Evolutionary conservation across 176 grass and related monocot species (phyloP).

Genomic region (Dactylis glomerata): DNA sequence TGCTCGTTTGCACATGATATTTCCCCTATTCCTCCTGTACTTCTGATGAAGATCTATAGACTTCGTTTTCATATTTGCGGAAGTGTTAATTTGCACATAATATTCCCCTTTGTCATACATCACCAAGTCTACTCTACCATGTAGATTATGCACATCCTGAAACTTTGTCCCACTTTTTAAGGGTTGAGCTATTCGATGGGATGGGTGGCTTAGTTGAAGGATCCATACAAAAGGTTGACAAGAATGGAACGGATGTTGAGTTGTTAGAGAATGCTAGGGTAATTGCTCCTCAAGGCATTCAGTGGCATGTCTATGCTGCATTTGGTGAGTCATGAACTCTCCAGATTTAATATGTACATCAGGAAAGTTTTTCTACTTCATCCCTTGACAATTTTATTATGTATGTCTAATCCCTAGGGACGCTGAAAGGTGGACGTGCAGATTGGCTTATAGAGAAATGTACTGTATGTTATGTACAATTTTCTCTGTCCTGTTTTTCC

Average conservation of each 20-base stretch:
- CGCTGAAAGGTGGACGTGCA: slow-evolving; percentile 82
- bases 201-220: slow-evolving; percentile 75
- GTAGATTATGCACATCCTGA: background rate
- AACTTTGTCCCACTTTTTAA: slow-evolving; percentile 25
- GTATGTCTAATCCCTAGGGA: slow-evolving; percentile 49
- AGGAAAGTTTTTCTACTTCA: background rate
- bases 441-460: slow-evolving; percentile 99
- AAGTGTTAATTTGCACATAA: background rate
- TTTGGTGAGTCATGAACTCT: slow-evolving; percentile 58
- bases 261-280: slow-evolving; percentile 55
- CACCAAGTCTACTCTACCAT: background rate
- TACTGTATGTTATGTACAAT: slow-evolving; percentile 77
- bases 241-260: slow-evolving; percentile 61
- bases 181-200: slow-evolving; percentile 88
- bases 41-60: background rate
- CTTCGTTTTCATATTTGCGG: background rate
- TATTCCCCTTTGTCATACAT: background rate
- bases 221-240: slow-evolving; percentile 67
- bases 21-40: background rate
- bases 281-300: slow-evolving; percentile 65
- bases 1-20: background rate
- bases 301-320: slow-evolving; percentile 88
- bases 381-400: slow-evolving; percentile 28
- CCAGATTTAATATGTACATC: background rate
- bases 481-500: slow-evolving; percentile 2